Conservation (phyloP, 768 basidiomycete genomes). For the Botryobasidium botryosum region DNA sequence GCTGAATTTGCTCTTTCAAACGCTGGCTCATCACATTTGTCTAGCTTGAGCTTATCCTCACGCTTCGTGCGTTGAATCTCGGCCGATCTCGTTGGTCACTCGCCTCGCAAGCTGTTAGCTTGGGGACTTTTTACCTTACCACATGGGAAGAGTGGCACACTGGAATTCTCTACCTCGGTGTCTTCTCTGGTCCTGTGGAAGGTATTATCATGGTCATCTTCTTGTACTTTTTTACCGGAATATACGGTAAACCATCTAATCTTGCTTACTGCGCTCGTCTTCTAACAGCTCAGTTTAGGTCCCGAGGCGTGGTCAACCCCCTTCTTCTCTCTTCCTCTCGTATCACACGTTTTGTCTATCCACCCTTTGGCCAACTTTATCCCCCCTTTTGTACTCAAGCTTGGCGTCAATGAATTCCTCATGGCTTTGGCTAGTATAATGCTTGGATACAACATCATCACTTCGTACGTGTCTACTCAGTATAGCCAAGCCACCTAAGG, state of each 20-base stretch:
- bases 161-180: conserved; percentile 74
- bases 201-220: conserved; percentile 74
- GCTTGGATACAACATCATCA: conserved; percentile 63
- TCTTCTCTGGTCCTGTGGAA: conserved; percentile 92
- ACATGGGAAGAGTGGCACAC: conserved; percentile 82
- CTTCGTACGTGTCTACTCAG: conserved; percentile 32
- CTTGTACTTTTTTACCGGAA: conserved; percentile 64
- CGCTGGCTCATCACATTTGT: too few species aligned
- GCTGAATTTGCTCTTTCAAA: too few species aligned
- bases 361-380: neutral
- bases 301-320: conserved; percentile 1
- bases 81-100: conserved; percentile 97
- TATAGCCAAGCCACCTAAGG: neutral
- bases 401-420: conserved; percentile 72
- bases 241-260: conserved; percentile 35
- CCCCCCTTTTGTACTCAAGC: conserved; percentile 31
- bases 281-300: neutral
- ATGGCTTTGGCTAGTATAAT: conserved; percentile 62
- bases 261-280: neutral
- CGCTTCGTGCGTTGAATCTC: conserved; percentile 70
- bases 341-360: conserved; percentile 8
- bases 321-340: conserved; percentile 17
- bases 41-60: conserved; percentile 83
- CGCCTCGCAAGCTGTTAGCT: conserved; percentile 57
- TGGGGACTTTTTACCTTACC: conserved; percentile 66